Evolutionary conservation across 2,329 filamentous ascomycete species (phyloP).

Genomic region (Aspergillus puulaauensis): DNA sequence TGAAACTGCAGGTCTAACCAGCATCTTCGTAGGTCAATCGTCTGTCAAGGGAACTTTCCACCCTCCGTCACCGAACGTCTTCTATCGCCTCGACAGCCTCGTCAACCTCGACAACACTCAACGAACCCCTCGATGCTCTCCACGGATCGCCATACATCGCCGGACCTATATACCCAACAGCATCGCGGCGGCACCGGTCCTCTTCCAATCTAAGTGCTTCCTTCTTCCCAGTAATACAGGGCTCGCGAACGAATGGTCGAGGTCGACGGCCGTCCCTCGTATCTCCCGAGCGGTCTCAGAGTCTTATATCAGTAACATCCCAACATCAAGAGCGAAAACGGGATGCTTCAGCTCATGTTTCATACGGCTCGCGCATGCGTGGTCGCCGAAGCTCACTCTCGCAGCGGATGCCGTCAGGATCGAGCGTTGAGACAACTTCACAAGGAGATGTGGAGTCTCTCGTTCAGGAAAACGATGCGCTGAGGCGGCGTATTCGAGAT

Average conservation of each 20-base stretch:
- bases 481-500: slow-evolving; percentile 46
- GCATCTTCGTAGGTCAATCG: slow-evolving; percentile 73
- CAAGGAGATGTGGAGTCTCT: slow-evolving; percentile 45
- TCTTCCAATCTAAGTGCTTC: slow-evolving; percentile 54
- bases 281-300: slow-evolving; percentile 36
- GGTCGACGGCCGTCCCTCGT: slow-evolving; percentile 46
- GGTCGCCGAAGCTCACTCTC: slow-evolving; percentile 32
- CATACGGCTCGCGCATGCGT: slow-evolving; percentile 26
- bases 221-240: slow-evolving; percentile 38
- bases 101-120: slow-evolving; percentile 53
- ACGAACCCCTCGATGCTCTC: slow-evolving; percentile 48
- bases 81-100: slow-evolving; percentile 62
- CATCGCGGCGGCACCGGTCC: slow-evolving; percentile 57
- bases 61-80: slow-evolving; percentile 70
- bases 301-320: slow-evolving; percentile 28
- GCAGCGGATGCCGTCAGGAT: slow-evolving; percentile 28
- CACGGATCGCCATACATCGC: slow-evolving; percentile 44
- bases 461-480: slow-evolving; percentile 47
- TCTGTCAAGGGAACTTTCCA: slow-evolving; percentile 80
- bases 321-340: slow-evolving; percentile 25
- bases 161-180: slow-evolving; percentile 52
- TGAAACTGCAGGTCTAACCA: background rate
- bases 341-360: slow-evolving; percentile 27
- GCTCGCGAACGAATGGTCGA: slow-evolving; percentile 32
- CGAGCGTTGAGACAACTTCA: slow-evolving; percentile 35